A percentile compares a stretch with the other conserved stretches of the same genome.
phyloP scores from a whole-genome alignment of 257 asterid genomes.

The Sherardia arvensis region DNA sequence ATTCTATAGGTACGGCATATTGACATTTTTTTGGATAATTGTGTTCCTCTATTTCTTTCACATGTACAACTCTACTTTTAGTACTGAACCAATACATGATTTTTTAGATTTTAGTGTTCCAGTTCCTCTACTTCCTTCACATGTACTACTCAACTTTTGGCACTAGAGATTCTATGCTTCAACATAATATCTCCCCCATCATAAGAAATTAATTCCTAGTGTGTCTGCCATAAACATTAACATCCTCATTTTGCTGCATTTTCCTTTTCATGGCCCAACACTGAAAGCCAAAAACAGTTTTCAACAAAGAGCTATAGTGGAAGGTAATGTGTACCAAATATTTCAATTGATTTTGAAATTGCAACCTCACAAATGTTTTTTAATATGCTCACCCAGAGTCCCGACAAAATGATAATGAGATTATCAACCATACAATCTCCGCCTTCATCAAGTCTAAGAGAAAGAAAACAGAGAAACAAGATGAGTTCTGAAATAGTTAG shows the following conservation, averaged over 20 bases:
- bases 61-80: not conserved
- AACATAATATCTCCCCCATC: no score
- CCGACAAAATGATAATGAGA: not conserved
- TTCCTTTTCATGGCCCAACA: not conserved
- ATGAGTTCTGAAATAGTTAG: conserved; percentile 3
- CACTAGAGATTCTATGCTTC: no score
- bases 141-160: no score
- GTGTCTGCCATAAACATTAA: no score
- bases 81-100: no score
- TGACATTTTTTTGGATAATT: no score
- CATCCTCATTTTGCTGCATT: not conserved
- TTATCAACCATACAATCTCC: not conserved
- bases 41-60: not conserved
- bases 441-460: not conserved
- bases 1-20: no score
- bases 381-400: not conserved
- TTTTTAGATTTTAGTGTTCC: no score
- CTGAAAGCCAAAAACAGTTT: not conserved
- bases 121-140: not conserved
- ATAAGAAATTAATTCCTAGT: no score
- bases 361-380: not conserved
- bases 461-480: not conserved
- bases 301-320: not conserved
- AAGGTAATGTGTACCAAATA: not conserved
- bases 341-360: not conserved